Base-by-base conservation (phyloP, 2,329 filamentous ascomycete species). In the Fusarium illudens region DNA sequence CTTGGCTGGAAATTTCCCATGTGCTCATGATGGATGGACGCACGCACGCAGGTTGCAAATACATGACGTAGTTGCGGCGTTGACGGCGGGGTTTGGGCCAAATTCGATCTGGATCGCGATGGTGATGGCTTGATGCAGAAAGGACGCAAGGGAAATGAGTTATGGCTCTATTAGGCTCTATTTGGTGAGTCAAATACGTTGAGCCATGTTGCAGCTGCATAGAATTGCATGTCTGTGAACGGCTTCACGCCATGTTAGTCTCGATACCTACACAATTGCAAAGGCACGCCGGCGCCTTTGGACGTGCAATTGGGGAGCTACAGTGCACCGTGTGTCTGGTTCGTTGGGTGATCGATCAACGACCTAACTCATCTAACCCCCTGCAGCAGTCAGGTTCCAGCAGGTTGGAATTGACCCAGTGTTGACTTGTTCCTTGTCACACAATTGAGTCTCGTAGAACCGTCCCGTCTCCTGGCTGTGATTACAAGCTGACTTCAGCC, bases 31-130 rank as follows among this genome's bases (percentile, higher is more conserved):
- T n/a, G 48, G 30, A 15, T 55, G 46, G 58, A 68, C 52, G 59
- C n/a, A n/a, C n/a, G n/a, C n/a, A n/a, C n/a, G 55, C 32, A 52
- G 66, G 66, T 58, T 64, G 66, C 62, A 73, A 68, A 59, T 74
- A 70, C 70, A 74, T 74, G 72, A 74, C 72, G 72, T 74, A 74
- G 72, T 62, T 46, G 60, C 56, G 46, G 60, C 65, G 57, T 25
- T 37, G 30, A 55, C 62, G 68, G 68, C 44, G 62, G 68, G 65
- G 63, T 55, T 46, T 20, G 64, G 59, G 42, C 53, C 39, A 59
- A 59, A 60, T 49, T 60, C 39, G 48, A 46, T 33, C 52, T 42
- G 27, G 37, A 65, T 65, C 65, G 64, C 48, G 57, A 68, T 60
- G 58, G 36, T 30, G 49, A 60, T 65, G 42, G 58, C 56, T 68